Base-by-base conservation (phyloP, 2,329 filamentous ascomycete genomes). In the Grosmannia serpens region DNA sequence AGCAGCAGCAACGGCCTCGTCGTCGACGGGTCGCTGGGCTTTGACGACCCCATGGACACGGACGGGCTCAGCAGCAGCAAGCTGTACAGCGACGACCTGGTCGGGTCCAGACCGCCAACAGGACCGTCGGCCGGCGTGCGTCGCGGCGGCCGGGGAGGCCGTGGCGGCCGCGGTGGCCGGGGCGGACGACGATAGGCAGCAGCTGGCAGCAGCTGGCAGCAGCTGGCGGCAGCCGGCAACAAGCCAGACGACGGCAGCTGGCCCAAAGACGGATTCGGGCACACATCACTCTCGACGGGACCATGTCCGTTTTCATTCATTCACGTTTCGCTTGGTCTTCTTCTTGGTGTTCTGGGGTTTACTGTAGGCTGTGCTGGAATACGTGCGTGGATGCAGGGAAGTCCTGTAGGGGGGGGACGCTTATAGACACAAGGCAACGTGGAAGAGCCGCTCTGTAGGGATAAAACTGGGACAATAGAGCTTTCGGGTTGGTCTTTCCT, bases 1-100 rank as follows among this genome's bases (percentile, higher is more conserved):
- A 70, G 69, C 41, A 59, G 64, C 33, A 63, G 65, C 24, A 69
- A 73, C 56, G 73, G 72, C 58, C 70, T 74, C 27, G 63, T 82
- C 20, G 69, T 83, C 8, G 81, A 84, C 61, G 81, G 81, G 15
- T 74, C 74, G 2, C 70, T 77, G 66, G 80, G 81, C 7, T 83
- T 83, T 62, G 71, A 75, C 51, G 79, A 82, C 33, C 68, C 72
- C 27, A 76, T 75, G 70, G 71, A 74, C 38, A 69, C 67, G 56
- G 71, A 74, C 44, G 64, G 65, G 24, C 52, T 60, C 54, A 58
- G 61, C 46, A 59, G 60, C 56, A 59, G 61, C 47, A 58, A 72
- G 22, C 67, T 83, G n/a, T 83, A 83, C 64, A 82, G 79, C 63
- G 80, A 83, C 60, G 73, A 64, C 31, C 51, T 65, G 1, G 57